Evolutionary conservation across 805 yeast species (phyloP), one percentile per base, ranked within the genome.

Genomic region (Yamadazyma nakazawae): DNA sequence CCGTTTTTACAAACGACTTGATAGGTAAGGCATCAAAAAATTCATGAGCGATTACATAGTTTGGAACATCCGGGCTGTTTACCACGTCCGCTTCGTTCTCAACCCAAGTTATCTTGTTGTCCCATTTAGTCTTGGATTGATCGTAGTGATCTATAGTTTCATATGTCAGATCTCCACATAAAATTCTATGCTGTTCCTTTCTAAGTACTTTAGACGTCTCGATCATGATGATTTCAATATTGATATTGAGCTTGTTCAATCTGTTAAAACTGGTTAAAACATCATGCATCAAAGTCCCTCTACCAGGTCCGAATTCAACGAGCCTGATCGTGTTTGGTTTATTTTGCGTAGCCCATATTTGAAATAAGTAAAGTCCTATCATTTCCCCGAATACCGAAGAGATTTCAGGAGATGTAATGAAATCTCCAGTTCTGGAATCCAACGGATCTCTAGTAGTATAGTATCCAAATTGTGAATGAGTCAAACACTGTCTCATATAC

Each of bases 21-120:
- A 88, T 81, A 0, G 96, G 96, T 46, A 88, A 67, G 0, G 96
- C 96, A 64, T 88, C 96, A 59, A 84, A 88, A 57, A 88, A 88
- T 62, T 88, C 96, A 60, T 88, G 96, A 0, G 95, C 94, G 45
- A 88, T 61, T 5, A 86, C 71, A 59, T 79, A 88, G 49, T 85
- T 84, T 37, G 87, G 72, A 34, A 59, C 55, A 1, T 53, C 48
- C 2, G 55, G 61, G 1, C 34, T 46, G 8, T 56, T 39, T 8
- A 24, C 40, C 3, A 78, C 62, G 47, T 79, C 83, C 40, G 72
- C 69, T 50, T 79, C 82, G 7, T 82, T 82, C 46, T 79, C 80
- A 3, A 77, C 70, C 88, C 88, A 83, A n/a, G 61, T 63, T 2
- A 88, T 66, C 0, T 62, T 56, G 42, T 78, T 74, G 2, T 80